Conservation (phyloP, 1,284 basidiomycete genomes). For the Gymnopus androsaceus region DNA sequence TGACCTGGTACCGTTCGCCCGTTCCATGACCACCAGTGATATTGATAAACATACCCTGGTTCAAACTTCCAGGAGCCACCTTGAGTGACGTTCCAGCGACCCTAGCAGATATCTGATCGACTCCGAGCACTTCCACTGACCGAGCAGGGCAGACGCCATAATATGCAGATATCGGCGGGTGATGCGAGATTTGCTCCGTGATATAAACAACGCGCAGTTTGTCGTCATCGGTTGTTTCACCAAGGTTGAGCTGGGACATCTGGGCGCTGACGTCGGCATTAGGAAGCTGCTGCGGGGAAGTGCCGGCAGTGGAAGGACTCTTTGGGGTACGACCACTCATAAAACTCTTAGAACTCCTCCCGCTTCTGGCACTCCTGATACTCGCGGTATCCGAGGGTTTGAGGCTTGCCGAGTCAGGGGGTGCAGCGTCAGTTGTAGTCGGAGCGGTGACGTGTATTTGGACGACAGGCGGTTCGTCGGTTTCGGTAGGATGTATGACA, state of each 20-base stretch:
- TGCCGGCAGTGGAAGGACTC: conserved; percentile 58
- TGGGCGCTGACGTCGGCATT: conserved; percentile 45
- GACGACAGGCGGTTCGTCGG: conserved; percentile 47
- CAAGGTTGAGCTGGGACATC: conserved; percentile 62
- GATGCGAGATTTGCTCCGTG: conserved; percentile 91
- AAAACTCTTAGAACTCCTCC: conserved; percentile 57
- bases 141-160: conserved; percentile 78
- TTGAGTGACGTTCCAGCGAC: conserved; percentile 85
- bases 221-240: conserved; percentile 21
- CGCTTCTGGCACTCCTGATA: conserved; percentile 44
- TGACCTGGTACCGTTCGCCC: conserved; percentile 86
- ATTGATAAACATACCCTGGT: conserved; percentile 87
- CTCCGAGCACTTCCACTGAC: conserved; percentile 71
- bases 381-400: conserved; percentile 53
- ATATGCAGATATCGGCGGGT: conserved; percentile 93
- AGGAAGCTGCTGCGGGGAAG: conserved; percentile 47
- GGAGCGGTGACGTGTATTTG: conserved; percentile 43
- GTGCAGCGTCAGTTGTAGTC: conserved; percentile 27
- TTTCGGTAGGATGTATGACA: conserved; percentile 52
- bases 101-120: conserved; percentile 93
- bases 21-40: conserved; percentile 76
- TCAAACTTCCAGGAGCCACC: conserved; percentile 80
- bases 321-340: conserved; percentile 53
- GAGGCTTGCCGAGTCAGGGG: conserved; percentile 28
- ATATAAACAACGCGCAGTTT: conserved; percentile 64